phyloP scores from a whole-genome alignment of 257 asterid species.

The Solanum neorickii region DNA sequence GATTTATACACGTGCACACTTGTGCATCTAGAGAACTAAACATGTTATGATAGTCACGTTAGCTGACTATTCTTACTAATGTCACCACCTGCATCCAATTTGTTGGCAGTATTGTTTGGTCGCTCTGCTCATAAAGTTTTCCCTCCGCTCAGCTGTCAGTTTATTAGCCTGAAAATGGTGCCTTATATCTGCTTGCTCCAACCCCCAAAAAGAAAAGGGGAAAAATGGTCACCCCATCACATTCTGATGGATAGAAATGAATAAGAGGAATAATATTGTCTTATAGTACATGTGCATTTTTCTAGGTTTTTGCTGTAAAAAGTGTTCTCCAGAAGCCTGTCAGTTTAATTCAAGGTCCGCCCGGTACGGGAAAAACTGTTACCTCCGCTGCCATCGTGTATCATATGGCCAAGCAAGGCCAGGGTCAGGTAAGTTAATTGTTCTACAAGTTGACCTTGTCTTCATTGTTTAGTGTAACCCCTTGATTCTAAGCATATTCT shows the following conservation, averaged over 20 bases:
- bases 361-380: slow-evolving; percentile 98
- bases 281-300: not conserved
- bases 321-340: slow-evolving; percentile 97
- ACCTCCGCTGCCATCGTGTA: slow-evolving; percentile 97
- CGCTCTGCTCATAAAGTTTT: not conserved
- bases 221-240: not conserved
- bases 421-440: slow-evolving; percentile 62
- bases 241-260: not conserved
- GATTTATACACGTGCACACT: not conserved
- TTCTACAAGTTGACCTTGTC: not conserved
- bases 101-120: not conserved
- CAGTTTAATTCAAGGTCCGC: slow-evolving; percentile 97
- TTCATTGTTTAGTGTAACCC: not conserved
- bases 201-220: not conserved
- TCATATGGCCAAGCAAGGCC: slow-evolving; percentile 99
- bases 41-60: not conserved
- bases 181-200: not conserved
- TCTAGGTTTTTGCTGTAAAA: slow-evolving; percentile 91
- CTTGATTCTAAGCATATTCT: not conserved
- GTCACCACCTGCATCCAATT: not conserved
- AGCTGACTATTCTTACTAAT: not conserved
- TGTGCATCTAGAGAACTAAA: not conserved
- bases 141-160: not conserved
- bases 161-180: not conserved
- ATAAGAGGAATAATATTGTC: not conserved